Percentiles rank a stretch among this genome's conserved stretches.
Conservation (phyloP, 2,329 filamentous ascomycete genomes). For the Hirsutella thompsonii region DNA sequence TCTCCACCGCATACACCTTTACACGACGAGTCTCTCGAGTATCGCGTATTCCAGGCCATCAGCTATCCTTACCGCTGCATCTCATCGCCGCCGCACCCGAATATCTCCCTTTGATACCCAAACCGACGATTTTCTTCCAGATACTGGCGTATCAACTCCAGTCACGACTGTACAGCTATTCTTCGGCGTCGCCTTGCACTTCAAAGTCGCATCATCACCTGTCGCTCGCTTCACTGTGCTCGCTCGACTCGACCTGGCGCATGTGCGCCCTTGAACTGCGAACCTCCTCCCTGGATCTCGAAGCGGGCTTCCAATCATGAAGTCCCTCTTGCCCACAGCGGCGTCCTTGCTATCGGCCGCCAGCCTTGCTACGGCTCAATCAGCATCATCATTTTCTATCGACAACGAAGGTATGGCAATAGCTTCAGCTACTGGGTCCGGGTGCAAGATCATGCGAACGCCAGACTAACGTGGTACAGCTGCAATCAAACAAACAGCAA, state of each 20-base stretch:
- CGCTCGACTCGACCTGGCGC: background rate
- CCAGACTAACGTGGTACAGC: slow-evolving; percentile 10
- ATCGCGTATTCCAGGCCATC: too few relatives aligned
- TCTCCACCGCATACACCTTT: too few relatives aligned
- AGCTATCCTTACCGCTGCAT: too few relatives aligned
- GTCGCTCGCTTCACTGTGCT: background rate
- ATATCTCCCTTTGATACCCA: too few relatives aligned
- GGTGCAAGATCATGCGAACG: too few relatives aligned
- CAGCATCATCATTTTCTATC: slow-evolving; percentile 3
- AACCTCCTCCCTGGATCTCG: background rate
- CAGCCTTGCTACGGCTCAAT: slow-evolving; percentile 4
- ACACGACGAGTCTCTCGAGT: too few relatives aligned
- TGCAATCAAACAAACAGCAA: slow-evolving; percentile 25
- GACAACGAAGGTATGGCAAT: slow-evolving; percentile 5
- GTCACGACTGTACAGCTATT: background rate
- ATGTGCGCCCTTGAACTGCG: background rate
- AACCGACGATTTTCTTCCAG: too few relatives aligned
- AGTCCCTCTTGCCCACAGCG: slow-evolving; percentile 1
- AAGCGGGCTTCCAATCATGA: slow-evolving; percentile 3
- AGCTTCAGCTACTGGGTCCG: too few relatives aligned
- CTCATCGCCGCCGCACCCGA: too few relatives aligned
- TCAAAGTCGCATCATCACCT: background rate
- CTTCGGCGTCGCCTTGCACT: background rate
- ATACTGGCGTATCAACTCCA: background rate
- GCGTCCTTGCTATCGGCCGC: slow-evolving; percentile 4